phyloP scores from a whole-genome alignment of 176 grass and related monocot genomes.

The Calamus simplicifolius region DNA sequence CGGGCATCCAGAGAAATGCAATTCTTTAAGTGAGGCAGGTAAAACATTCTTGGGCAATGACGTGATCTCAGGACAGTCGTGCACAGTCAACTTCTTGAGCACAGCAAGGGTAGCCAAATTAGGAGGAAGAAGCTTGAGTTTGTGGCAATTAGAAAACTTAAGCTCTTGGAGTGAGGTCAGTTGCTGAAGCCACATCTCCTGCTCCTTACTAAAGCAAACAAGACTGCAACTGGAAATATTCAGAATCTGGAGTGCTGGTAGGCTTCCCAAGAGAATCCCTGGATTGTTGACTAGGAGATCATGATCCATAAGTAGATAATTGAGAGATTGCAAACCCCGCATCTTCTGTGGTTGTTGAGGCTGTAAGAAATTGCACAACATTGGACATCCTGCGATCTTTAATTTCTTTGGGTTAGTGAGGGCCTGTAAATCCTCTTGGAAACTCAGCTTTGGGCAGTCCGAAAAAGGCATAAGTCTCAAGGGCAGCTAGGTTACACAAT shows the following conservation, averaged over 20 bases:
- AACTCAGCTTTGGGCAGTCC: background rate
- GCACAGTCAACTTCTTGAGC: slow-evolving; percentile 12
- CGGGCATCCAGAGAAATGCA: too few relatives aligned
- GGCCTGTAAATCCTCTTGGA: slow-evolving; percentile 3
- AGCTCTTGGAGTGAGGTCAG: slow-evolving; percentile 21
- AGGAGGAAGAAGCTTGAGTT: background rate
- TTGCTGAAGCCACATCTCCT: background rate
- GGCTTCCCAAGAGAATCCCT: too few relatives aligned
- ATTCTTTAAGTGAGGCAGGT: too few relatives aligned
- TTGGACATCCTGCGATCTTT: background rate
- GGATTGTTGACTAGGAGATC: too few relatives aligned
- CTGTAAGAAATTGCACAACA: too few relatives aligned
- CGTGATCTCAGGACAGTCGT: too few relatives aligned
- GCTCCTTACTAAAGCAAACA: background rate
- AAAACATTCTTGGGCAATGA: too few relatives aligned
- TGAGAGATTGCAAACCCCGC: too few relatives aligned
- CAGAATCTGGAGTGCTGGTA: too few relatives aligned
- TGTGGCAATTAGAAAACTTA: background rate
- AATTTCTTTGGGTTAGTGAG: background rate
- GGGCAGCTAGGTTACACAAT: background rate
- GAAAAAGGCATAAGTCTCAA: background rate
- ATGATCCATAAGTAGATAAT: too few relatives aligned
- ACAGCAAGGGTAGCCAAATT: background rate
- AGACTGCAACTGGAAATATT: background rate
- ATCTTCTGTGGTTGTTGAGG: too few relatives aligned